A percentile compares a stretch with the other conserved stretches of the same genome.
Conservation (phyloP, 306 rosid genomes). For the Dicorynia guianensis region DNA sequence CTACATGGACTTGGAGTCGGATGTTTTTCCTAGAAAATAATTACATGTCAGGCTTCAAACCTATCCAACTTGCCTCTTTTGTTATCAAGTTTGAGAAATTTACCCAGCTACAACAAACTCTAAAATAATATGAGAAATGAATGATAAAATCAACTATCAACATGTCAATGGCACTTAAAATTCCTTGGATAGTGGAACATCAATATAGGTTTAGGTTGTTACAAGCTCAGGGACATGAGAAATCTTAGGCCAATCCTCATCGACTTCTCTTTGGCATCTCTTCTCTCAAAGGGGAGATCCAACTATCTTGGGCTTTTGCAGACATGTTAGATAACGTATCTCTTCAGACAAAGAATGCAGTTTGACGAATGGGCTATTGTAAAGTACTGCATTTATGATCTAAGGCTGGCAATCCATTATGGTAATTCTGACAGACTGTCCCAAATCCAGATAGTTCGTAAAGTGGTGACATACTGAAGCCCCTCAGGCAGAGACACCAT, state of each 20-base stretch:
- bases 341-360: not conserved
- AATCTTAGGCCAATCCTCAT: conserved; percentile 3
- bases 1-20: too few relatives aligned
- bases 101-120: too few relatives aligned
- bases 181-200: too few relatives aligned
- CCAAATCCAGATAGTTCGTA: fast-evolving
- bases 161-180: too few relatives aligned
- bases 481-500: conserved; percentile 8
- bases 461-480: conserved; percentile 25
- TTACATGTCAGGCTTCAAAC: too few relatives aligned
- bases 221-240: not conserved
- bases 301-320: fast-evolving
- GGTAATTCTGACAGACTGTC: not conserved
- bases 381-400: not conserved
- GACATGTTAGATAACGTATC: not conserved
- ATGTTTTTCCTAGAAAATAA: too few relatives aligned
- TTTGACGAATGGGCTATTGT: not conserved
- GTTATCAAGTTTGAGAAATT: too few relatives aligned
- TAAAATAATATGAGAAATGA: too few relatives aligned
- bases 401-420: not conserved
- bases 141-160: too few relatives aligned
- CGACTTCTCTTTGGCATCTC: conserved; percentile 8
- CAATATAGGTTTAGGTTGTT: too few relatives aligned
- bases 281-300: not conserved
- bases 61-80: too few relatives aligned